Evolutionary conservation across 345 rosid genomes (phyloP).

Genomic region (Limnanthes douglasii): DNA sequence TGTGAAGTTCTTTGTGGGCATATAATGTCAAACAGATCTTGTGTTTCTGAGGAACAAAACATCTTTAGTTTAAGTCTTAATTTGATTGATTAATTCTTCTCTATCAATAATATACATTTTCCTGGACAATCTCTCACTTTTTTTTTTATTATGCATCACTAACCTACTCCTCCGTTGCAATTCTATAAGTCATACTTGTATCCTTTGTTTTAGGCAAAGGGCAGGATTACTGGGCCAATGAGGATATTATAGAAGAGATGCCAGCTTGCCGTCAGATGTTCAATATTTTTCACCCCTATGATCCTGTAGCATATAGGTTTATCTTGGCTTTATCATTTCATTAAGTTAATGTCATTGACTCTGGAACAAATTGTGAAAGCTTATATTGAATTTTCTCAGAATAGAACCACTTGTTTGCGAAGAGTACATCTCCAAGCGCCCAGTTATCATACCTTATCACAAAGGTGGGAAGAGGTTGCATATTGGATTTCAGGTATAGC

Average conservation of each 20-base stretch:
- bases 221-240: conserved; percentile 76
- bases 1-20: no score
- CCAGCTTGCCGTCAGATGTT: conserved; percentile 92
- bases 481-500: conserved; percentile 70
- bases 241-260: conserved; percentile 72
- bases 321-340: conserved; percentile 6
- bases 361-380: background rate
- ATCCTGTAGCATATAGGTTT: conserved; percentile 98
- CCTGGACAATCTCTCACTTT: background rate
- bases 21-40: no score
- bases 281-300: conserved; percentile 95
- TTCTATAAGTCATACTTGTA: background rate
- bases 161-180: no score
- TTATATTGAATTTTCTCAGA: conserved; percentile 24
- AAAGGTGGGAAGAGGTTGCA: conserved; percentile 96
- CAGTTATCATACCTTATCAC: conserved; percentile 87
- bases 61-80: background rate
- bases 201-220: conserved; percentile 53
- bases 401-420: conserved; percentile 91
- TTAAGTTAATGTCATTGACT: background rate
- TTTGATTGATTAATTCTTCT: background rate
- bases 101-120: background rate
- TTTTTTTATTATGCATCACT: no score
- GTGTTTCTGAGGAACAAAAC: background rate
- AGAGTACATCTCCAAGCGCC: conserved; percentile 49